Evolutionary conservation across 345 rosid genomes (phyloP).

Genomic region (Gossypium sturtianum): DNA sequence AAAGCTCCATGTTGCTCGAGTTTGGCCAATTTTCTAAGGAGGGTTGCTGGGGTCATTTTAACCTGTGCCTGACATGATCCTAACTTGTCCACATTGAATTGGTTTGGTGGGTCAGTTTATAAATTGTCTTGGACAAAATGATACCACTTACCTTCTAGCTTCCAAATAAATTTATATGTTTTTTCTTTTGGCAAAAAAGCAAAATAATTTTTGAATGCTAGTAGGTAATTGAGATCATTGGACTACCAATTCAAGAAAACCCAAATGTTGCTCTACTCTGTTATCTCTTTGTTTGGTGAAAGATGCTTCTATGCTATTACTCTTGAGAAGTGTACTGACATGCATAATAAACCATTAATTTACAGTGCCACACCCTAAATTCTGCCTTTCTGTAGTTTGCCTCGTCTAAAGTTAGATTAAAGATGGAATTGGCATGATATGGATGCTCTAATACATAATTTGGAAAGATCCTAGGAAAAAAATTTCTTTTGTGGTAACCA

Average conservation of each 20-base stretch:
- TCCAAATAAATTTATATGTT: background rate
- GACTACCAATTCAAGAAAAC: background rate
- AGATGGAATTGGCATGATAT: background rate
- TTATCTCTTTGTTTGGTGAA: no score
- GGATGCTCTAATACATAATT: background rate
- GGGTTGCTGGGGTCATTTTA: background rate
- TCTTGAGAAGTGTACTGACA: background rate
- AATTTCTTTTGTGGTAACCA: background rate
- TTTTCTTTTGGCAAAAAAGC: background rate
- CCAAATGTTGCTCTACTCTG: background rate
- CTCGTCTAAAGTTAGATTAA: background rate
- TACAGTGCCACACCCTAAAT: background rate
- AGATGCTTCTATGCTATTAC: no score
- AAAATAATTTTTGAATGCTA: background rate
- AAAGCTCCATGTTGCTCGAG: background rate
- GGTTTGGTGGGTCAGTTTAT: background rate
- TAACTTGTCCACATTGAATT: background rate
- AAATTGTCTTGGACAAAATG: background rate
- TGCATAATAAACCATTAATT: background rate
- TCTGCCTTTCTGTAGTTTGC: background rate
- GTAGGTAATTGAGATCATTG: background rate
- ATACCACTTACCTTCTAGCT: background rate
- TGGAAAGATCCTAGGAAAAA: background rate
- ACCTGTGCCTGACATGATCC: background rate
- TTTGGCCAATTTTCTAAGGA: background rate